A percentile compares a stretch with the other conserved stretches of the same genome.
These are phyloP conservation scores for Collybia sp. DNA, from an alignment of 768 basidiomycete species.

Conservation along the genomic window DNA sequence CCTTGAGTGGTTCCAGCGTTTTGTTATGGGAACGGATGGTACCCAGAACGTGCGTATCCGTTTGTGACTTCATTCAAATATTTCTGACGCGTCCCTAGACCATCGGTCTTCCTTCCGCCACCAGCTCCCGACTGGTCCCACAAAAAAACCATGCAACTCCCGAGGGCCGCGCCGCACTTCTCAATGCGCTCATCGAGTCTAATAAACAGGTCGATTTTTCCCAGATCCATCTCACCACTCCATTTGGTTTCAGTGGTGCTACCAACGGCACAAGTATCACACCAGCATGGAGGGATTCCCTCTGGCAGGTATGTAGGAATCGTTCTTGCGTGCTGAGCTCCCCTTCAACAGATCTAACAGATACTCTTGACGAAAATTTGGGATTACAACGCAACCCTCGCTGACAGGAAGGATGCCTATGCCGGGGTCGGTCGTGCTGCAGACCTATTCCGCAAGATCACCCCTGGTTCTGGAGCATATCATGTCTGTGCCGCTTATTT, in stretches of 20 bases:
- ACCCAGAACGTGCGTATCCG: no score
- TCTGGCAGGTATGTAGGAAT: conserved; percentile 42
- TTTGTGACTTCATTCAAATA: not conserved
- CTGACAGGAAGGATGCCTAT: conserved; percentile 29
- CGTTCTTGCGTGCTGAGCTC: conserved; percentile 1
- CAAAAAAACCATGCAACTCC: conserved; percentile 18
- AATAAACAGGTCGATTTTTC: conserved; percentile 12
- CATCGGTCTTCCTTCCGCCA: conserved; percentile 13
- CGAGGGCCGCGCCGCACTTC: conserved; percentile 8
- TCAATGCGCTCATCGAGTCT: conserved; percentile 13
- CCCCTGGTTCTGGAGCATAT: conserved; percentile 30
- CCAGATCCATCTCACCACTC: conserved; percentile 15
- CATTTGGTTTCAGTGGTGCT: conserved; percentile 13
- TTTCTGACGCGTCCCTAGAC: conserved; percentile 9
- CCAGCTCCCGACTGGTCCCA: conserved; percentile 22
- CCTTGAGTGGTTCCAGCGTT: no score
- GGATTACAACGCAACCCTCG: conserved; percentile 39
- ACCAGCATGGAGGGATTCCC: conserved; percentile 36
- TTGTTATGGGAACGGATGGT: no score
- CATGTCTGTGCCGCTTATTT: no score
- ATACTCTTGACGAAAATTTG: conserved; percentile 22
- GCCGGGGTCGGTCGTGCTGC: conserved; percentile 13
- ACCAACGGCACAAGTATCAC: conserved; percentile 24
- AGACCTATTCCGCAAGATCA: conserved; percentile 16
- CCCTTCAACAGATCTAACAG: not conserved